These are phyloP conservation scores for Echria macrotheca DNA, from an alignment of 495 filamentous ascomycete genomes.

Conservation along the genomic window DNA sequence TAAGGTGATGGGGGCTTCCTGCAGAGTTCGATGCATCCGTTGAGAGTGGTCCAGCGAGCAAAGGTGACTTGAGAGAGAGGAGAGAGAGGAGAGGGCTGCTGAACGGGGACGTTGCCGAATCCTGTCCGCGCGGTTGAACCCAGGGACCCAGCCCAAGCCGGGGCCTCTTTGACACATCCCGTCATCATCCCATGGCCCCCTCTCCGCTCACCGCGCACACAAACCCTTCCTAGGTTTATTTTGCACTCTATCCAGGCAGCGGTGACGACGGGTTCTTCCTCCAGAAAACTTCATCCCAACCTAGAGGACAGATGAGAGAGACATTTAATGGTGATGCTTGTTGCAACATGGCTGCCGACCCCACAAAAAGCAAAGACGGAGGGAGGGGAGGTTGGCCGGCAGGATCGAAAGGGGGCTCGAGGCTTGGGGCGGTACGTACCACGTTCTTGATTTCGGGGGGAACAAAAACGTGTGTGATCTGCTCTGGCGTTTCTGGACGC, in stretches of 20 bases:
- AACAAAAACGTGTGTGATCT: conserved; percentile 19
- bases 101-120: conserved; percentile 4
- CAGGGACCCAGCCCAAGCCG: neutral
- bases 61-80: too few species aligned
- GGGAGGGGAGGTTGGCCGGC: too few species aligned
- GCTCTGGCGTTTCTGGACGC: conserved; percentile 19
- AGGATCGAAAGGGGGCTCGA: neutral
- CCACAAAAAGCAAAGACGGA: too few species aligned
- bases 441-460: conserved; percentile 10
- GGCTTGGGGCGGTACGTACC: conserved; percentile 2
- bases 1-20: too few species aligned
- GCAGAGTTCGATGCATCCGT: too few species aligned
- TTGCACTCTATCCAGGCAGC: neutral
- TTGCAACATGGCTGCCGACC: too few species aligned
- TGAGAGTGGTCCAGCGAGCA: too few species aligned
- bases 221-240: conserved; percentile 7
- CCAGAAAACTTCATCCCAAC: neutral
- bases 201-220: conserved; percentile 8
- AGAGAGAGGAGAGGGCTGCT: too few species aligned
- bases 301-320: neutral
- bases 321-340: too few species aligned
- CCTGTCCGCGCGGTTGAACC: neutral
- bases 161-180: conserved; percentile 16
- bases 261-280: neutral
- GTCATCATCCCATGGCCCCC: conserved; percentile 15